Conservation (phyloP, 345 rosid species). For the Kandelia obovata region DNA sequence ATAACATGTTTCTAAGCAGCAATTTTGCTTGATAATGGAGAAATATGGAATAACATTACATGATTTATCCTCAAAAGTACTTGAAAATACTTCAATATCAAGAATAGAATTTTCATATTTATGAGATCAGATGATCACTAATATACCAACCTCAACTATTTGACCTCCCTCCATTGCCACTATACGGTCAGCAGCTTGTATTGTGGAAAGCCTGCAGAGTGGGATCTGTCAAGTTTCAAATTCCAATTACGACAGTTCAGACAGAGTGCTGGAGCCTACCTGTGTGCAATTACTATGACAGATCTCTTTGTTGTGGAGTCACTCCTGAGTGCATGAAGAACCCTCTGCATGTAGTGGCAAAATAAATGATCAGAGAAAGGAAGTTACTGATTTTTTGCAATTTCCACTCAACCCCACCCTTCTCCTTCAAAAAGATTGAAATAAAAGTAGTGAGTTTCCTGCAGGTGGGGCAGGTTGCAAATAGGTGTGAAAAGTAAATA, state of each 20-base stretch:
- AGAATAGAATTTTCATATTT: no score
- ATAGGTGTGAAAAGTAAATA: slow-evolving; percentile 21
- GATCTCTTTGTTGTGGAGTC: slow-evolving; percentile 63
- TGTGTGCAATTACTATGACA: slow-evolving; percentile 84
- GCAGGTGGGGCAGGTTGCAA: neutral
- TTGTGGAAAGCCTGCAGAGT: slow-evolving; percentile 75
- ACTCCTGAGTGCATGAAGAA: slow-evolving; percentile 67
- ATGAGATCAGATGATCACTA: no score
- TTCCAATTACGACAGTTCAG: neutral
- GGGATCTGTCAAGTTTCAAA: slow-evolving; percentile 15
- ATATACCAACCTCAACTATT: slow-evolving; percentile 62
- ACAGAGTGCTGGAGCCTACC: slow-evolving; percentile 32
- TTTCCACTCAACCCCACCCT: neutral
- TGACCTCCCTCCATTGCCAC: slow-evolving; percentile 84
- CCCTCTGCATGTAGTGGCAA: slow-evolving; percentile 46
- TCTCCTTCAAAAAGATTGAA: neutral
- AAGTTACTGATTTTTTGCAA: slow-evolving; percentile 2
- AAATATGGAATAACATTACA: no score
- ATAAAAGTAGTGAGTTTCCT: neutral
- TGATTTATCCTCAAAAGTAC: no score
- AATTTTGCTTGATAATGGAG: no score
- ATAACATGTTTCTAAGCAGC: no score
- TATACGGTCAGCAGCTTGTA: slow-evolving; percentile 87
- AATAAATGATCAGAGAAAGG: slow-evolving; percentile 1
- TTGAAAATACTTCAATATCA: no score